Conservation (phyloP, 139 green algal species). For the Raphidocelis subcapitata region DNA sequence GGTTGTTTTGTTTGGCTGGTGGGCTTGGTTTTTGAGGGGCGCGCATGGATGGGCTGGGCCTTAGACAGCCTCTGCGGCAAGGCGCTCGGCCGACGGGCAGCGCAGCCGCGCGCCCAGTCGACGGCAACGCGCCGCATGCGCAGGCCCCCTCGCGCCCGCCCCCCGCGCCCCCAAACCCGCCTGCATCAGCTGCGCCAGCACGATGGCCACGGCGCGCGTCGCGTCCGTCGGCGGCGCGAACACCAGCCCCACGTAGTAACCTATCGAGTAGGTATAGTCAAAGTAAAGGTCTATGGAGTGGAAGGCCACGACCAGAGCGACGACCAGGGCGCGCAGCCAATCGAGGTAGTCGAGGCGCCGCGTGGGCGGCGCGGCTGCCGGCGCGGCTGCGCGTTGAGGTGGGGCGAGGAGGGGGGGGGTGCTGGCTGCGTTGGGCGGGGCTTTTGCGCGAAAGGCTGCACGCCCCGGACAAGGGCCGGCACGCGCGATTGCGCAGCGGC, state of each 20-base stretch:
- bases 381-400: background rate
- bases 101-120: too few relatives aligned
- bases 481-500: background rate
- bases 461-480: too few relatives aligned
- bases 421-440: too few relatives aligned
- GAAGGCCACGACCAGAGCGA: background rate
- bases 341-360: slow-evolving; percentile 5
- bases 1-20: too few relatives aligned
- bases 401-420: background rate
- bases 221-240: background rate
- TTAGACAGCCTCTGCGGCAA: background rate
- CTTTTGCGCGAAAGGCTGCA: background rate
- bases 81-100: too few relatives aligned
- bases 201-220: background rate
- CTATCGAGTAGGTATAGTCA: slow-evolving; percentile 1
- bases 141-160: too few relatives aligned
- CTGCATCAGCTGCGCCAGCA: slow-evolving; percentile 3
- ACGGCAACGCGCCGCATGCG: too few relatives aligned
- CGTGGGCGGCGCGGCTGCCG: background rate
- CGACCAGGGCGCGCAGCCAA: slow-evolving; percentile 1
- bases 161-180: background rate
- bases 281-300: slow-evolving; percentile 6
- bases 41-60: too few relatives aligned
- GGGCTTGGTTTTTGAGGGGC: too few relatives aligned
- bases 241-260: background rate